Percentiles rank a stretch among this genome's conserved stretches.
These are phyloP conservation scores for Leishmania amazonensis DNA, from an alignment of 208 protist genomes.

Conservation along the genomic window DNA sequence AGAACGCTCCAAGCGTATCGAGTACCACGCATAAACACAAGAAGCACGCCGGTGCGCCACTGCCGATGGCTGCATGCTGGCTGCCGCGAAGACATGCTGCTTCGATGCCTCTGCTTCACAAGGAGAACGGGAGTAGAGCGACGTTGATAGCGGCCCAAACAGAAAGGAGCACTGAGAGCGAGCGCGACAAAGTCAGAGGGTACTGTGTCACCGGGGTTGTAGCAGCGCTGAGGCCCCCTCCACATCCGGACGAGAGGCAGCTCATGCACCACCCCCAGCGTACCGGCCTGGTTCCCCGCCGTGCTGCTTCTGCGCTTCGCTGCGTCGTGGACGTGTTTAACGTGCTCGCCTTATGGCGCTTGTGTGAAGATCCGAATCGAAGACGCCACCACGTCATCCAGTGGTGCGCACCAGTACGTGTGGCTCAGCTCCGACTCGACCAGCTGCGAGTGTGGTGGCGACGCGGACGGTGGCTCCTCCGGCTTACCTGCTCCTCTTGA, in stretches of 20 bases:
- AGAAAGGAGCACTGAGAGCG: neutral
- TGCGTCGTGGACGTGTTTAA: neutral
- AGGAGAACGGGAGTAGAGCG: neutral
- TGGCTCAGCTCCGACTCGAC: neutral
- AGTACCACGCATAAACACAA: neutral
- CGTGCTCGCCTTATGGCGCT: neutral
- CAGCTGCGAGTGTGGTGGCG: neutral
- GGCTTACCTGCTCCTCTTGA: neutral
- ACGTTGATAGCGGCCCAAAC: neutral
- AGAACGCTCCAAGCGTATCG: neutral
- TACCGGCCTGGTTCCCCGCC: neutral
- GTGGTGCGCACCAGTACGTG: constrained; percentile 27
- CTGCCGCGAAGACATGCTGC: neutral
- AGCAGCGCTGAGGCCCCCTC: neutral
- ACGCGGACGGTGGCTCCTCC: too few relatives aligned
- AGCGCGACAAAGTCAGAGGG: neutral
- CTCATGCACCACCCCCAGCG: neutral
- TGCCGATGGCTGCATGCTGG: neutral
- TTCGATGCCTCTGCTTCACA: neutral
- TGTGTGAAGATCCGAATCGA: constrained; percentile 14
- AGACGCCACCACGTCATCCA: constrained; percentile 10
- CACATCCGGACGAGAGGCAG: neutral
- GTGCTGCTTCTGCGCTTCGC: neutral
- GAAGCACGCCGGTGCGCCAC: neutral
- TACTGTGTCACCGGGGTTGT: too few relatives aligned